These are phyloP conservation scores for Pyrenophora tritici-repentis DNA, from an alignment of 2,329 filamentous ascomycete genomes.

Conservation along the genomic window DNA sequence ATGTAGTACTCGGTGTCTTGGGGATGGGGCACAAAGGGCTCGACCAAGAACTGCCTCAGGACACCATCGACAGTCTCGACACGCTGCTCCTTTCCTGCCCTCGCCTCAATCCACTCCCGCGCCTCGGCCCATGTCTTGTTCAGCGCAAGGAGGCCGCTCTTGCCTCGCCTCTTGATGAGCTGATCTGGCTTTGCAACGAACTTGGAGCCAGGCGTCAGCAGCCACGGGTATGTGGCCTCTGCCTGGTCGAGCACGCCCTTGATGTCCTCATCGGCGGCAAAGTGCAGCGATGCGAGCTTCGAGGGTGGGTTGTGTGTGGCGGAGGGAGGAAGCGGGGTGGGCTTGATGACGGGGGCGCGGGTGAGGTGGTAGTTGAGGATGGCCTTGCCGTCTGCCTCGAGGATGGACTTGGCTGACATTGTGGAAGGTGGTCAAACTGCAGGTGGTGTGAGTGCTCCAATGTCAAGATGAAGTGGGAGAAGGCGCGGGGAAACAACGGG, in stretches of 20 bases:
- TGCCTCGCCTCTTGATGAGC: constrained; percentile 99
- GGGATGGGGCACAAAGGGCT: constrained; percentile 97
- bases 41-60: constrained; percentile 93
- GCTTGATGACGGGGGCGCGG: constrained; percentile 95
- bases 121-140: constrained; percentile 98
- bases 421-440: constrained; percentile 45
- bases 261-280: constrained; percentile 84
- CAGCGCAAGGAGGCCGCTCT: constrained; percentile 93
- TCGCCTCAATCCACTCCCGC: constrained; percentile 88
- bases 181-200: constrained; percentile 99
- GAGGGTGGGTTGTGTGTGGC: constrained; percentile 90
- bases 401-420: constrained; percentile 96
- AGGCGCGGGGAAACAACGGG: constrained; percentile 21
- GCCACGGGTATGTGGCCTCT: constrained; percentile 95
- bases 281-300: constrained; percentile 89
- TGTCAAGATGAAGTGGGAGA: constrained; percentile 7
- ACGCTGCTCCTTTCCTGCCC: constrained; percentile 88
- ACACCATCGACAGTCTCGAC: constrained; percentile 90
- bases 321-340: constrained; percentile 83
- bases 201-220: constrained; percentile 79
- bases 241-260: constrained; percentile 89
- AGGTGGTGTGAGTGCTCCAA: constrained; percentile 34
- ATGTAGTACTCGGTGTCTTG: constrained; percentile 99
- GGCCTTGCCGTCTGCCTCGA: constrained; percentile 99
- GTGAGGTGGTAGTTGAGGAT: constrained; percentile 99